Conservation (phyloP, 2,329 filamentous ascomycete genomes). For the Phialemonium atrogriseum region DNA sequence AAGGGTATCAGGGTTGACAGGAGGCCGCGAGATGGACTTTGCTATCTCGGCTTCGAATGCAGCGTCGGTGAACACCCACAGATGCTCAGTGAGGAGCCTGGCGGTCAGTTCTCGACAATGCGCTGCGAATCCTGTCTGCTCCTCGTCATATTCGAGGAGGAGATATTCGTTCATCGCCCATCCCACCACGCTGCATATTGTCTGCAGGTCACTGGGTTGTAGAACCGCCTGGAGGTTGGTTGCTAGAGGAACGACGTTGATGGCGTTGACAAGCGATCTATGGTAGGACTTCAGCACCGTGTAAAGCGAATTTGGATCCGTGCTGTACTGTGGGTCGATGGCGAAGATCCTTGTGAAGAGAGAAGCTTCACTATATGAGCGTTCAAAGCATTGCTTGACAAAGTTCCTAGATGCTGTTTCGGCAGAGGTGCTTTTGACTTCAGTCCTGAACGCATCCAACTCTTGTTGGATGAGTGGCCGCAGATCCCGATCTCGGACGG, state of each 20-base stretch:
- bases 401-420: slow-evolving; percentile 50
- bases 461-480: slow-evolving; percentile 45
- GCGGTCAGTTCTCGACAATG: slow-evolving; percentile 50
- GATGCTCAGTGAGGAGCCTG: slow-evolving; percentile 44
- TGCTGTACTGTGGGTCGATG: slow-evolving; percentile 45
- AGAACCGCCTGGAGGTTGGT: slow-evolving; percentile 39
- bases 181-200: slow-evolving; percentile 46
- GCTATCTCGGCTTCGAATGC: slow-evolving; percentile 47
- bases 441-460: slow-evolving; percentile 43
- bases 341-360: slow-evolving; percentile 48
- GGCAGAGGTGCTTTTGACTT: slow-evolving; percentile 37
- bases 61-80: slow-evolving; percentile 48
- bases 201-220: slow-evolving; percentile 37
- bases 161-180: slow-evolving; percentile 53
- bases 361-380: slow-evolving; percentile 44
- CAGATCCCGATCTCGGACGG: slow-evolving; percentile 44
- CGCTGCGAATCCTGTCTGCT: slow-evolving; percentile 40
- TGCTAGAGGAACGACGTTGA: slow-evolving; percentile 45
- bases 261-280: slow-evolving; percentile 43
- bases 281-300: slow-evolving; percentile 39
- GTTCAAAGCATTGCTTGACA: slow-evolving; percentile 52
- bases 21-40: slow-evolving; percentile 43
- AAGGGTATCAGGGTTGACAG: slow-evolving; percentile 36
- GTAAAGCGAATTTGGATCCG: slow-evolving; percentile 41
- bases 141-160: slow-evolving; percentile 46